These are phyloP conservation scores for Tribonema minus DNA, from an alignment of 108 stramenopile species.

Conservation along the genomic window DNA sequence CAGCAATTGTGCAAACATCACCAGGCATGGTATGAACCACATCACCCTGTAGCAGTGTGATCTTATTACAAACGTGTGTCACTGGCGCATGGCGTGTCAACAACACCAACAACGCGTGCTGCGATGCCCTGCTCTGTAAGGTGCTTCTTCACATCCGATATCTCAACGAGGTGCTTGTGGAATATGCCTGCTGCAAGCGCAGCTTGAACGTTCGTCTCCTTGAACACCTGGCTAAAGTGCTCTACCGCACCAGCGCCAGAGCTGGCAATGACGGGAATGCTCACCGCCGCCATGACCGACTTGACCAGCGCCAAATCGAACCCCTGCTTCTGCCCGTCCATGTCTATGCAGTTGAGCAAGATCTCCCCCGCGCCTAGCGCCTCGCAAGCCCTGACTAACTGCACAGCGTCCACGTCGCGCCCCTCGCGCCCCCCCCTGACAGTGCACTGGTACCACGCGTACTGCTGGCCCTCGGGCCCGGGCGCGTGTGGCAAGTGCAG, in stretches of 20 bases:
- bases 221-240: slow-evolving; percentile 88
- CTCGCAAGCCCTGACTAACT: slow-evolving; percentile 58
- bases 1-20: no score
- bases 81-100: no score
- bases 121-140: no score
- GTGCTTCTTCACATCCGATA: slow-evolving; percentile 74
- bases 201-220: slow-evolving; percentile 76
- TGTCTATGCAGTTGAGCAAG: slow-evolving; percentile 97
- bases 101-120: no score
- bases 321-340: slow-evolving; percentile 94
- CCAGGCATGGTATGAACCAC: no score
- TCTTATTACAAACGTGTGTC: no score
- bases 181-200: slow-evolving; percentile 98
- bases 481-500: slow-evolving; percentile 15
- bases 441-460: slow-evolving; percentile 96
- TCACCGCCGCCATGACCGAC: slow-evolving; percentile 80
- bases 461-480: slow-evolving; percentile 76
- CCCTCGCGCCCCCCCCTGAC: slow-evolving; percentile 91
- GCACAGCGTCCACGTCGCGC: slow-evolving; percentile 83
- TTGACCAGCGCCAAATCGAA: slow-evolving; percentile 82
- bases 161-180: slow-evolving; percentile 89
- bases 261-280: slow-evolving; percentile 94
- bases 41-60: no score
- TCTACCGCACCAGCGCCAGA: slow-evolving; percentile 86
- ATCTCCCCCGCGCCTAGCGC: slow-evolving; percentile 93